phyloP scores from a whole-genome alignment of 441 rosid genomes.

The Gossypium trilobum region DNA sequence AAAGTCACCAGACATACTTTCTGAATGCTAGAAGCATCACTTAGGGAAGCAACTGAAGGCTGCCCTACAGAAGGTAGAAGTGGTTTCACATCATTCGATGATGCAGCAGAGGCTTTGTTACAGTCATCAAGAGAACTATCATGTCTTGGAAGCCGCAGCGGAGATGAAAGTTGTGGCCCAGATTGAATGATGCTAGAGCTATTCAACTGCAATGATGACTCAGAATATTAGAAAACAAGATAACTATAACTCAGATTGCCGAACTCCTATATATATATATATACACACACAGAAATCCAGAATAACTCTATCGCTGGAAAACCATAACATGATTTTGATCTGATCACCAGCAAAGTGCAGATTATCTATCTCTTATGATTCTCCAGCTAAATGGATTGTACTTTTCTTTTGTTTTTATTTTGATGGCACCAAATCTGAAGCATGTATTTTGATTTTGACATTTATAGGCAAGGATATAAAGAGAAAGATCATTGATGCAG shows the following conservation, averaged over 20 bases:
- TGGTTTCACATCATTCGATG: constrained; percentile 46
- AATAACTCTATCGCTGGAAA: neutral
- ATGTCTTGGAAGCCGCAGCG: constrained; percentile 44
- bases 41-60: constrained; percentile 31
- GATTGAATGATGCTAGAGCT: constrained; percentile 32
- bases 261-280: neutral
- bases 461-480: neutral
- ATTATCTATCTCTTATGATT: neutral
- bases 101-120: constrained; percentile 29
- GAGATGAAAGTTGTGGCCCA: constrained; percentile 44
- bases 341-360: neutral
- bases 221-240: neutral
- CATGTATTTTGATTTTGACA: neutral
- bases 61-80: constrained; percentile 34
- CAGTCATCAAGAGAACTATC: constrained; percentile 56
- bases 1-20: constrained; percentile 40
- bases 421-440: neutral
- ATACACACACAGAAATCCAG: neutral
- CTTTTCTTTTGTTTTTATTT: neutral
- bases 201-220: constrained; percentile 35
- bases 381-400: neutral
- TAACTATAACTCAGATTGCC: neutral
- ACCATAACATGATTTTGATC: neutral
- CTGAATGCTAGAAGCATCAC: constrained; percentile 46
- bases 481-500: neutral